These are phyloP conservation scores for Ensete ventricosum DNA, from an alignment of 176 grass and related monocot genomes.

Conservation along the genomic window DNA sequence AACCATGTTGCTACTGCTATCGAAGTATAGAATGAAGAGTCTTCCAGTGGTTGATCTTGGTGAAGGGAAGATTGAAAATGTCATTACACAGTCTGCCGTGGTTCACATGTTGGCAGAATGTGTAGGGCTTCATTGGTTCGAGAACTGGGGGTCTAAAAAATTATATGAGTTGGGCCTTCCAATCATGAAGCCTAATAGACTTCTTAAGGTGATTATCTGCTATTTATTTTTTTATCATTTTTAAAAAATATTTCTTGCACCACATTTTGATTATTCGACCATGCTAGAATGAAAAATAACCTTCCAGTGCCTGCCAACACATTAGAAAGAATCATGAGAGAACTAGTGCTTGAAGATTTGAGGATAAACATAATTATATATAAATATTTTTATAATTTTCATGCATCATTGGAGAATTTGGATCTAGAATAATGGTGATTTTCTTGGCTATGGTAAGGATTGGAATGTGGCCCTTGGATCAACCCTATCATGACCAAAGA, in stretches of 20 bases:
- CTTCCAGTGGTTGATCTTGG: slow-evolving; percentile 80
- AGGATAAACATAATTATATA: too few relatives aligned
- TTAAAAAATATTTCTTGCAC: background rate
- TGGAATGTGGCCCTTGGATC: too few relatives aligned
- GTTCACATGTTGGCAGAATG: slow-evolving; percentile 98
- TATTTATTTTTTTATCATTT: background rate
- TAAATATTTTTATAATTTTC: too few relatives aligned
- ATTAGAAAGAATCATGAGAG: too few relatives aligned
- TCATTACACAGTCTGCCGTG: slow-evolving; percentile 78
- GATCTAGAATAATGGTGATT: too few relatives aligned
- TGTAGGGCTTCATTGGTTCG: slow-evolving; percentile 86
- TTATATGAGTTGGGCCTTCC: slow-evolving; percentile 68
- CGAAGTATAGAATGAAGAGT: slow-evolving; percentile 96
- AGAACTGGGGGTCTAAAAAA: slow-evolving; percentile 85
- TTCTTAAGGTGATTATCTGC: slow-evolving; percentile 50
- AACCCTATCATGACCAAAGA: too few relatives aligned
- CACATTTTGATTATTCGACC: background rate
- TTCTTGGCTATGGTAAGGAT: too few relatives aligned
- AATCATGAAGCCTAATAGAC: slow-evolving; percentile 53
- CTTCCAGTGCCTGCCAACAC: too few relatives aligned
- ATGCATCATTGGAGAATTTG: too few relatives aligned
- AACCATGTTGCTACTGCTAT: slow-evolving; percentile 87
- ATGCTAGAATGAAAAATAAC: too few relatives aligned
- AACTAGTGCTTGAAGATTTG: too few relatives aligned
- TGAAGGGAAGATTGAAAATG: slow-evolving; percentile 86